Evolutionary conservation across 306 rosid species (phyloP).

Genomic region (Herpetospermum pedunculosum): DNA sequence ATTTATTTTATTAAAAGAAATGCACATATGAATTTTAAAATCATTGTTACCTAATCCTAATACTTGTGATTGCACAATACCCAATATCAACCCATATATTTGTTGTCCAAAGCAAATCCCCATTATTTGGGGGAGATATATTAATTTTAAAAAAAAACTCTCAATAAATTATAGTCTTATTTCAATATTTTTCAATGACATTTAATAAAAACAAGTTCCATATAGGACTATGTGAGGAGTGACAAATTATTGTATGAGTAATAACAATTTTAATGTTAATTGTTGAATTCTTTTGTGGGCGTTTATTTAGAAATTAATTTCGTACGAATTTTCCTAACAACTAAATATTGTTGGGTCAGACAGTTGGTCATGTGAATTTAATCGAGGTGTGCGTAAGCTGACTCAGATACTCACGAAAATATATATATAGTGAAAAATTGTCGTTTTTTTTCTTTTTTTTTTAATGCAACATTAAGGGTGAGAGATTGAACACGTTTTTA

Average conservation of each 20-base stretch:
- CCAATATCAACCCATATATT: neutral
- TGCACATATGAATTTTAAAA: neutral
- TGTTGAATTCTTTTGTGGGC: too few species aligned
- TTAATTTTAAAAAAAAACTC: neutral
- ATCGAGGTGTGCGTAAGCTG: too few species aligned
- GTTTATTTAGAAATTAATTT: too few species aligned
- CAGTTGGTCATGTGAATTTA: too few species aligned
- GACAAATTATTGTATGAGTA: neutral
- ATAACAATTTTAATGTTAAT: neutral
- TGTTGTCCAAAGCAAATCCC: neutral
- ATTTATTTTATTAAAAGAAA: neutral
- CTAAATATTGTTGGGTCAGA: too few species aligned
- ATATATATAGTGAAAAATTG: too few species aligned
- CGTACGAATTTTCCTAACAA: too few species aligned
- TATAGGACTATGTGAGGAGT: neutral
- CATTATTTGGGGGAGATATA: neutral
- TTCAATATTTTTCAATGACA: neutral
- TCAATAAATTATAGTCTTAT: neutral
- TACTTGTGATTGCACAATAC: neutral
- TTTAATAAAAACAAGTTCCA: neutral
- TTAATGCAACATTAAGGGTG: too few species aligned
- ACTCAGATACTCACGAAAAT: too few species aligned
- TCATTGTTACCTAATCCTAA: neutral
- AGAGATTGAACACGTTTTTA: too few species aligned
- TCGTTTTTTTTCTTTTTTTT: too few species aligned